A percentile compares a stretch with the other conserved stretches of the same genome.
Evolutionary conservation across 176 grass and related monocot genomes (phyloP).

Genomic region (Musa troglodytarum): DNA sequence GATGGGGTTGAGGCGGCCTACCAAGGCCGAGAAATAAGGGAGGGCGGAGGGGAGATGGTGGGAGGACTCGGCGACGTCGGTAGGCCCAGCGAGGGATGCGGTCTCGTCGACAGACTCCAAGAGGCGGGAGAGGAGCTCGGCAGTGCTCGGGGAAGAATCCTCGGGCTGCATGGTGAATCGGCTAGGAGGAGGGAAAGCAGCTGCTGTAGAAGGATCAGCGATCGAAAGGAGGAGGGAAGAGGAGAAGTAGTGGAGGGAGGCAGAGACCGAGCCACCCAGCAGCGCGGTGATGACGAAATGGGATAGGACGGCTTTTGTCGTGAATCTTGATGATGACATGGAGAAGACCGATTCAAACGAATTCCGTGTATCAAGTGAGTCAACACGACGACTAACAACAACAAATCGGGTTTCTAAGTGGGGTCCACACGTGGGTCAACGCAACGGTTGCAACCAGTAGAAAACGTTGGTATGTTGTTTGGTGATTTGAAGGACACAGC

Average conservation of each 20-base stretch:
- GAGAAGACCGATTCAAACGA: background rate
- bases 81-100: background rate
- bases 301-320: background rate
- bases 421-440: background rate
- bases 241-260: background rate
- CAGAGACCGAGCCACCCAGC: background rate
- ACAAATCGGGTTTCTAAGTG: background rate
- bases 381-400: background rate
- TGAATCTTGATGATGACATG: background rate
- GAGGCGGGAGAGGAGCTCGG: too few species aligned
- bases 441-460: background rate
- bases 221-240: background rate
- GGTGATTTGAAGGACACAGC: background rate
- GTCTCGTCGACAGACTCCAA: constrained; percentile 2
- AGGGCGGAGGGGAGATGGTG: background rate
- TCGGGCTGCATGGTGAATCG: background rate
- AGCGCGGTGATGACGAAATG: background rate
- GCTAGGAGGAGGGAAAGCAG: background rate
- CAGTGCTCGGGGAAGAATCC: too few species aligned
- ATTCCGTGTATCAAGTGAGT: background rate
- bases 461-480: background rate
- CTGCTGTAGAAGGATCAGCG: background rate
- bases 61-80: background rate
- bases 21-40: constrained; percentile 4
- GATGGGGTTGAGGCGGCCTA: constrained; percentile 7